A percentile compares a stretch with the other conserved stretches of the same genome.
Conservation (phyloP, 164 flowering plant species). For the Piper betle region DNA sequence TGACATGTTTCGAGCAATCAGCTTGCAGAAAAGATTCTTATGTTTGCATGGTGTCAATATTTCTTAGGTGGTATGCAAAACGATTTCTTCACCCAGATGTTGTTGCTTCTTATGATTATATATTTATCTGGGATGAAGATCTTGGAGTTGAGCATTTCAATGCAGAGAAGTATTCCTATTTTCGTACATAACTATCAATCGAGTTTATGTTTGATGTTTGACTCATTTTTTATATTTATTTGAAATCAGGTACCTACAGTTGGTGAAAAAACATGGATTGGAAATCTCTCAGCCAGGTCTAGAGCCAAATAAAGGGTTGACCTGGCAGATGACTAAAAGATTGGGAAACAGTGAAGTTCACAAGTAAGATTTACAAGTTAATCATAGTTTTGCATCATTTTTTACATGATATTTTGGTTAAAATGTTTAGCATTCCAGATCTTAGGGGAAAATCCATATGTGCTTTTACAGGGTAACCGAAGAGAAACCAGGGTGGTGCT, state of each 20-base stretch:
- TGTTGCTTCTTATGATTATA: conserved; percentile 84
- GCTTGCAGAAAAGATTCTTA: too few relatives aligned
- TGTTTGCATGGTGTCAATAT: conserved; percentile 2
- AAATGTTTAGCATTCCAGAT: too few relatives aligned
- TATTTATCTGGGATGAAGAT: conserved; percentile 99
- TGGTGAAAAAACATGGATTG: conserved; percentile 74
- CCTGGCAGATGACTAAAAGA: conserved; percentile 91
- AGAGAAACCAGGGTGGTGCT: conserved; percentile 74
- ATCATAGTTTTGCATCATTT: too few relatives aligned
- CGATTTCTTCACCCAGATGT: conserved; percentile 92
- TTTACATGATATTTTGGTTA: background rate
- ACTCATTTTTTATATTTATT: background rate
- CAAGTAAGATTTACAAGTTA: conserved; percentile 40
- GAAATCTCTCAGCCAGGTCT: conserved; percentile 94
- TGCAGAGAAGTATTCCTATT: conserved; percentile 62
- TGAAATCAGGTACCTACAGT: conserved; percentile 46
- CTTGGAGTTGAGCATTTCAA: conserved; percentile 84
- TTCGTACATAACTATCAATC: background rate
- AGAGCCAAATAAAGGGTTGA: conserved; percentile 43
- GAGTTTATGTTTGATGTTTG: background rate
- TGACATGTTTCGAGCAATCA: too few relatives aligned
- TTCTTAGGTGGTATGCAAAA: conserved; percentile 91
- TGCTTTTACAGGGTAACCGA: conserved; percentile 37
- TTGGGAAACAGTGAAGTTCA: conserved; percentile 69
- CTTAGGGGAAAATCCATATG: background rate